Conservation (phyloP, 1,284 basidiomycete genomes). For the Cutaneotrichosporon sp. region DNA sequence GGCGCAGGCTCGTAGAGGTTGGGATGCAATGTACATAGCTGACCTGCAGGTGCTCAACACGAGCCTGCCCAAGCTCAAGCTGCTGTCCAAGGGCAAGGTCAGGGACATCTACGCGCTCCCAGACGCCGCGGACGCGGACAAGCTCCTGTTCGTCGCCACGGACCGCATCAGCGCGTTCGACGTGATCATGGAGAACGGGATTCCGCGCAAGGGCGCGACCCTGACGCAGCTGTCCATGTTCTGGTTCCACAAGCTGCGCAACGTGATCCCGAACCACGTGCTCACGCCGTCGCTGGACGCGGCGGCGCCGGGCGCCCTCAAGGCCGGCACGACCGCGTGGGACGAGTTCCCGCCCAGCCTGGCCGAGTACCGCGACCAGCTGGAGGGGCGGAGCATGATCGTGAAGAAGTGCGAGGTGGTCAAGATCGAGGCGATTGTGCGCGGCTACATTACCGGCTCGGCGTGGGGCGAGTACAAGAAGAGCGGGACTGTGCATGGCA, state of each 20-base stretch:
- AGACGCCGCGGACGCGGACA: slow-evolving; percentile 55
- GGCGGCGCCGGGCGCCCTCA: slow-evolving; percentile 13
- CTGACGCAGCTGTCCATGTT: slow-evolving; percentile 86
- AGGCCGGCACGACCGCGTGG: slow-evolving; percentile 53
- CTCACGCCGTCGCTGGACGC: slow-evolving; percentile 55
- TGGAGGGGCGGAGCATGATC: slow-evolving; percentile 84
- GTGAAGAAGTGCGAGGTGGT: slow-evolving; percentile 85
- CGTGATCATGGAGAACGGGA: slow-evolving; percentile 86
- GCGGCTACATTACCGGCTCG: slow-evolving; percentile 93
- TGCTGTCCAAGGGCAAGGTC: slow-evolving; percentile 85
- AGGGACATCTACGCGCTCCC: slow-evolving; percentile 77
- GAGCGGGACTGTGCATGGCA: slow-evolving; percentile 82
- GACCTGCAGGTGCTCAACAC: slow-evolving; percentile 32
- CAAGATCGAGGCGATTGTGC: slow-evolving; percentile 93
- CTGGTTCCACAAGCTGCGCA: slow-evolving; percentile 81
- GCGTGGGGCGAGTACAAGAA: slow-evolving; percentile 94
- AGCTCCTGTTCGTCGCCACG: slow-evolving; percentile 85
- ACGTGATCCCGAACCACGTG: slow-evolving; percentile 82
- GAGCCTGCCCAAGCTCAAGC: slow-evolving; percentile 52
- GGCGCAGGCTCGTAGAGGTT: background rate
- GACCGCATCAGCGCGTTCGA: slow-evolving; percentile 97
- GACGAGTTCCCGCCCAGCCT: slow-evolving; percentile 66
- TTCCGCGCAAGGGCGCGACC: slow-evolving; percentile 87
- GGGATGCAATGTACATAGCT: slow-evolving; percentile 1
- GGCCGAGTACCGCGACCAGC: slow-evolving; percentile 57